These are phyloP conservation scores for Auriscalpium microsporum DNA, from an alignment of 768 basidiomycete genomes.

Conservation along the genomic window DNA sequence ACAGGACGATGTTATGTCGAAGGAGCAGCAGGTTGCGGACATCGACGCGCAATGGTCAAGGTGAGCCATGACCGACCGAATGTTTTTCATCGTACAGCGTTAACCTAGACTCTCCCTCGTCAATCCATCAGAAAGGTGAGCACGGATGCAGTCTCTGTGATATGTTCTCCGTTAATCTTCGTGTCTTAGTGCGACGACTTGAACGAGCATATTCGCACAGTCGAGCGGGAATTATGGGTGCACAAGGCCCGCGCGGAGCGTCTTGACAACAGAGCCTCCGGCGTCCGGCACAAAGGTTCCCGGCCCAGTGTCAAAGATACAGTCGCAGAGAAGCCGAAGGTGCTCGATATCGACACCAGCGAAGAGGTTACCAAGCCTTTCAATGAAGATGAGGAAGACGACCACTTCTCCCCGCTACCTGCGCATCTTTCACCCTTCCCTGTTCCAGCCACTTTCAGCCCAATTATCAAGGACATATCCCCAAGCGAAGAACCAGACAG, in stretches of 20 bases:
- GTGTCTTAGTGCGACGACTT: constrained; percentile 11
- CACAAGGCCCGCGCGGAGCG: neutral
- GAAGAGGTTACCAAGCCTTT: constrained; percentile 5
- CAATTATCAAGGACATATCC: constrained; percentile 2
- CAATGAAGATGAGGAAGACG: constrained; percentile 11
- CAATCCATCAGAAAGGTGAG: constrained; percentile 9
- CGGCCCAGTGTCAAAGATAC: neutral
- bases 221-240: constrained; percentile 5
- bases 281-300: neutral
- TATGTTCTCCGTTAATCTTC: neutral
- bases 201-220: constrained; percentile 10
- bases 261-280: neutral
- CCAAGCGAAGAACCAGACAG: constrained; percentile 5
- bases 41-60: neutral
- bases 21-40: neutral
- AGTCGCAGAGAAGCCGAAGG: neutral
- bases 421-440: constrained; percentile 14
- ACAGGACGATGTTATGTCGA: neutral
- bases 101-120: neutral
- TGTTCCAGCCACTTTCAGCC: constrained; percentile 8
- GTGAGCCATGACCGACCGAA: neutral
- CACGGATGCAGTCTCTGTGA: neutral
- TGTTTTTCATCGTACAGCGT: neutral
- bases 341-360: neutral
- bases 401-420: constrained; percentile 15